phyloP scores from a whole-genome alignment of 177 flowering plant species.

The Telopea speciosissima region DNA sequence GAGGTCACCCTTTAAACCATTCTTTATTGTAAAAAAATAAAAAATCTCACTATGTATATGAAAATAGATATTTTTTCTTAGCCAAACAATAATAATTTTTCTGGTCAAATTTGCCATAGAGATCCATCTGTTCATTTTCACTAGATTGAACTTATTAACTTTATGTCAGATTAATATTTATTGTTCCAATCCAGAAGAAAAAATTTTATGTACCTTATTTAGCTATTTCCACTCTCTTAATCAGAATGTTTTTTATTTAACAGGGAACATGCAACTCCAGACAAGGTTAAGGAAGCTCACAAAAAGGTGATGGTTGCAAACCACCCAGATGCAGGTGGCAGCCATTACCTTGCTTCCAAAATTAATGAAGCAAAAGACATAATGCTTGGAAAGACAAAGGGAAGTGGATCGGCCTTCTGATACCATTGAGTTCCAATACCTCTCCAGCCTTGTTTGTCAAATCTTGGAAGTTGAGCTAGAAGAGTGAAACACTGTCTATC shows the following conservation, averaged over 20 bases:
- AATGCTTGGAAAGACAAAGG: slow-evolving; percentile 55
- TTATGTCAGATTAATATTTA: too few species aligned
- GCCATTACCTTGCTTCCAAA: slow-evolving; percentile 74
- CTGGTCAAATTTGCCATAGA: too few species aligned
- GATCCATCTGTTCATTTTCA: too few species aligned
- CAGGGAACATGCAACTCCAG: slow-evolving; percentile 57
- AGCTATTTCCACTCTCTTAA: not conserved
- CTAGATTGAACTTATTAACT: too few species aligned
- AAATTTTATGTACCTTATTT: not conserved
- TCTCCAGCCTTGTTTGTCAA: not conserved
- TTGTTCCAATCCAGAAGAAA: not conserved
- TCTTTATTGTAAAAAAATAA: too few species aligned
- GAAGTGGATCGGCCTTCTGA: slow-evolving; percentile 56
- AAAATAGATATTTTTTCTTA: too few species aligned
- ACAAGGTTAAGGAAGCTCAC: slow-evolving; percentile 73
- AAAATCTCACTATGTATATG: too few species aligned
- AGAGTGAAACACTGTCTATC: not conserved
- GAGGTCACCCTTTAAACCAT: too few species aligned
- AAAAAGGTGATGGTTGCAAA: slow-evolving; percentile 81
- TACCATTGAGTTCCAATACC: not conserved
- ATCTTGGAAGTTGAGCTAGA: not conserved
- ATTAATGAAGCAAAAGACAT: slow-evolving; percentile 79
- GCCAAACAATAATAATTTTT: too few species aligned
- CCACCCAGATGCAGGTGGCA: slow-evolving; percentile 85
- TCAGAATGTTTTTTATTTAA: too few species aligned